Conservation (phyloP, 257 asterid species). For the Solanum chilense region DNA sequence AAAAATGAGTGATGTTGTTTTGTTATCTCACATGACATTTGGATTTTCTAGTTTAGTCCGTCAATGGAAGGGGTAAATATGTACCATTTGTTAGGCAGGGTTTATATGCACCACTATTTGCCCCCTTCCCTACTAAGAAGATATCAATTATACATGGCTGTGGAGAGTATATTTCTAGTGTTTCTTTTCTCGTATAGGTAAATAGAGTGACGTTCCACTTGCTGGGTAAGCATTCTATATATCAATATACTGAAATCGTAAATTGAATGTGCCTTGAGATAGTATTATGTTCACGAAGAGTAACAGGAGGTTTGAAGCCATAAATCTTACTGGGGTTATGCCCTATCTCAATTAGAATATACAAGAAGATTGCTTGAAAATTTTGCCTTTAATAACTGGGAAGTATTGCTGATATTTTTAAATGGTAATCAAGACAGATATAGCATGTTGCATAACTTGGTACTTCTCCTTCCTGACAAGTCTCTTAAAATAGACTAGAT, state of each 20-base stretch:
- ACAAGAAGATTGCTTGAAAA: background rate
- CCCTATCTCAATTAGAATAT: background rate
- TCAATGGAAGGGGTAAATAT: no score
- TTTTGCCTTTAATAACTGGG: background rate
- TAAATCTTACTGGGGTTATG: no score
- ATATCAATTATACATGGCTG: background rate
- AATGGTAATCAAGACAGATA: background rate
- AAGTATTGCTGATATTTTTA: background rate
- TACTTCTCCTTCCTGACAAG: background rate
- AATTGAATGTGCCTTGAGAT: no score
- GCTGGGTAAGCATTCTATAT: background rate
- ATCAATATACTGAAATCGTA: background rate
- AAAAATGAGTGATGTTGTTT: no score
- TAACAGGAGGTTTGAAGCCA: no score
- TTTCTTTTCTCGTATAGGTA: background rate
- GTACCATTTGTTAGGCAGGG: no score
- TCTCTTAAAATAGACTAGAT: background rate
- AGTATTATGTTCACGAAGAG: no score
- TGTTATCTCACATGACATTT: no score
- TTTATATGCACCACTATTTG: no score
- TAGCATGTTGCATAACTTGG: background rate
- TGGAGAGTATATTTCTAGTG: background rate
- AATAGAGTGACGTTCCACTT: background rate
- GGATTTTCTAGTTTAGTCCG: no score
- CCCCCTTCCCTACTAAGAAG: no score